Base-by-base conservation (phyloP, 73 alveolate genomes). In the Tetrahymena borealis region DNA sequence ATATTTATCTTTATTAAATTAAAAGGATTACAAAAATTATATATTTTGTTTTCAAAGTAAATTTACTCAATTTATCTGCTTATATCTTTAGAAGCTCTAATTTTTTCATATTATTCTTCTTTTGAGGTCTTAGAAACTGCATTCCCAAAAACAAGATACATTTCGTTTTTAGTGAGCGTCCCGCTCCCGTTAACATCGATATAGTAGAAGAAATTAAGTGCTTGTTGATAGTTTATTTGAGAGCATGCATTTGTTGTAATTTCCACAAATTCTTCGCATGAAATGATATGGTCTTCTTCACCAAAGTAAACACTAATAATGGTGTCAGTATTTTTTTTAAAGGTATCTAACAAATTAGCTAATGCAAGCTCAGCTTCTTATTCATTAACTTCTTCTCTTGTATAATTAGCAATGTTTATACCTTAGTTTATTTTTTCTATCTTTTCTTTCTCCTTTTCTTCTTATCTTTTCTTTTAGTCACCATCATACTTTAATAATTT, bases 141-240 rank as follows among this genome's bases (percentile, higher is more conserved):
- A 60, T 60, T 60, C 7, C 78, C 40, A 33, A 93, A 93, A 28
- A 93, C 93, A 31, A 93, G 20, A 79, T 43, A 24, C 90, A 93
- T 79, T 85, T 93, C 95, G 38, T 93, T 93, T 33, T 79, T 85
- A 7, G 93, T 78, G 8, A 93, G 39, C 32, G 60, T 28, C 35
- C 95, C 95, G 33, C 93, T 93, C 7, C 40, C 28, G 79, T 93
- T 93, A 5, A 90, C 95, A 85, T 93, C 95, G 32, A 93, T 41
- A 41, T 79, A 93, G 43, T 93, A 90, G 39, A 60, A 93, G 37
- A 93, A 93, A 40, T 93, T 92, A 33, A 39, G 90, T 24, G 93
- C 78, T 33, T 93, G 15, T 11, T 35, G 35, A 20, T 32, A n/a
- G 28, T 60, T 35, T 15, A 60, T 60, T 60, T 24, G n/a, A 18